Evolutionary conservation across 2,329 filamentous ascomycete species (phyloP), one percentile per base, ranked within the genome.

Genomic region (Escovopsis sp.): DNA sequence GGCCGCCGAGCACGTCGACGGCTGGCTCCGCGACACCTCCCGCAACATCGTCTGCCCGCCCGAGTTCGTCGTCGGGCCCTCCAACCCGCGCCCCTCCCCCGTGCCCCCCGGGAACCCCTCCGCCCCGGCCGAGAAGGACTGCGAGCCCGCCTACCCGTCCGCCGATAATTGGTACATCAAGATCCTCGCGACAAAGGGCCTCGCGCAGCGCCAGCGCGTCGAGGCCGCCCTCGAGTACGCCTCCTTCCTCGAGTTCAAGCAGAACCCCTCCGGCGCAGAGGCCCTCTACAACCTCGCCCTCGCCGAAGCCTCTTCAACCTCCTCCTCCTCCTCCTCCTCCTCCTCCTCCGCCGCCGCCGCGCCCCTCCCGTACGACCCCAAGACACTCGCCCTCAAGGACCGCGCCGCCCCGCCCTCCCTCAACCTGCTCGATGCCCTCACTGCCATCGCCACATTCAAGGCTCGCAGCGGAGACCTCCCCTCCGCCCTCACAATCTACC

Each of bases 171-270:
- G 79, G 53, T 96, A 96, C 56, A 72, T 83, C 60, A 83, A 83
- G 53, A 78, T 95, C 39, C 62, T 95, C 41, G 85, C 79, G 7
- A 89, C 84, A 0, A 72, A 73, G 42, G 89, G 89, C 2, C 84
- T 96, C 52, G 80, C 74, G 1, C 70, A 75, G n/a, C 71, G 76
- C 43, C 86, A 96, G 59, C 79, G 78, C 52, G 67, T 95, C 40
- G 79, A 89, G 44, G 87, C 88, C 4, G 81, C 84, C 4, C 64
- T 94, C 35, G 81, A 80, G 1, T 94, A 88, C 56, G 89, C 82
- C 2, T 81, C 84, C 42, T 95, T 84, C 74, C 69, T 94, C 33
- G 83, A 87, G 49, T 89, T 76, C 62, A 89, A 88, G 62, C 69
- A 74, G 2, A 58, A 77, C 24, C 62, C 70, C 2, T 74, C 76